These are phyloP conservation scores for Fusarium setosum DNA, from an alignment of 2,329 filamentous ascomycete genomes.

Conservation along the genomic window DNA sequence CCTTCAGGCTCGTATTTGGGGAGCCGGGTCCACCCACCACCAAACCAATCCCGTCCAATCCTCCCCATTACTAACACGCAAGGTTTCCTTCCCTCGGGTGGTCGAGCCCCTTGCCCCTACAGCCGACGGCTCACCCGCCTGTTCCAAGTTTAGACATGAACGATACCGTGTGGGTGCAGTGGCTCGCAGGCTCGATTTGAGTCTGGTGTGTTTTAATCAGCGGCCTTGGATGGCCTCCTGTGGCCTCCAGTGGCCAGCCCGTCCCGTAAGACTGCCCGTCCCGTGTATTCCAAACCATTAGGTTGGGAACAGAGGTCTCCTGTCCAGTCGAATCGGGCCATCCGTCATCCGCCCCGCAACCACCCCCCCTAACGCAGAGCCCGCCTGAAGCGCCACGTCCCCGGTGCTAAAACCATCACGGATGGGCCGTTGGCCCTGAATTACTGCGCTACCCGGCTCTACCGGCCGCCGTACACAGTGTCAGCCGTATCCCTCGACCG, in stretches of 20 bases:
- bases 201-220: background rate
- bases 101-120: conserved; percentile 36
- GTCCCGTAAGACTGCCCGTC: background rate
- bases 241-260: background rate
- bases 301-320: too few species aligned
- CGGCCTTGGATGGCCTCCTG: background rate
- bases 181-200: too few species aligned
- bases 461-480: conserved; percentile 37
- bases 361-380: conserved; percentile 24
- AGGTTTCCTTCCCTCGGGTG: conserved; percentile 27
- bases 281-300: background rate
- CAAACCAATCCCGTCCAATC: conserved; percentile 27
- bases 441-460: background rate
- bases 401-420: conserved; percentile 33
- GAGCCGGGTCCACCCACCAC: conserved; percentile 22
- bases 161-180: conserved; percentile 22
- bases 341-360: conserved; percentile 20
- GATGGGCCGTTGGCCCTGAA: conserved; percentile 41
- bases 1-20: conserved; percentile 33
- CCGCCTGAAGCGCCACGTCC: conserved; percentile 30
- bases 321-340: conserved; percentile 26
- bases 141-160: conserved; percentile 39
- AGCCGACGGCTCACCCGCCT: conserved; percentile 32
- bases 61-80: conserved; percentile 32
- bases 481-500: background rate